Evolutionary conservation across 1,284 basidiomycete species (phyloP).

Genomic region (Entoloma clypeatum): DNA sequence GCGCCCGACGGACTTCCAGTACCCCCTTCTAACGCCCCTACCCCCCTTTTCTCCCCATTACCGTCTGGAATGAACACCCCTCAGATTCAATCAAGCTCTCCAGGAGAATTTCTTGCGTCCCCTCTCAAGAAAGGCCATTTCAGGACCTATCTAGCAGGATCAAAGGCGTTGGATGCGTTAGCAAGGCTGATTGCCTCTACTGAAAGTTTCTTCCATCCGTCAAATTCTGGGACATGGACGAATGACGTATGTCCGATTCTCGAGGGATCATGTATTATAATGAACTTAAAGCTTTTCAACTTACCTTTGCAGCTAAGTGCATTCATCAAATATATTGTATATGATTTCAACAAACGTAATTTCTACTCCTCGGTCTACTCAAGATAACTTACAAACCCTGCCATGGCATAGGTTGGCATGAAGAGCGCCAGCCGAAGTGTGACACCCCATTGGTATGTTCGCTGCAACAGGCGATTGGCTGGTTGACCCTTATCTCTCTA

Average conservation of each 20-base stretch:
- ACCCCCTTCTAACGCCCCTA: constrained; percentile 48
- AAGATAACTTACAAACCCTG: too few species aligned
- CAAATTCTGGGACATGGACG: constrained; percentile 71
- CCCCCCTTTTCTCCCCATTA: constrained; percentile 62
- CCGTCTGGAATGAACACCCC: constrained; percentile 61
- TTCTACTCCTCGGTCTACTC: neutral
- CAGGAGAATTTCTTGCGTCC: constrained; percentile 61
- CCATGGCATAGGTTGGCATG: constrained; percentile 60
- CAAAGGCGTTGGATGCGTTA: constrained; percentile 83
- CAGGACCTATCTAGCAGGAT: constrained; percentile 74
- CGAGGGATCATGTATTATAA: constrained; percentile 3
- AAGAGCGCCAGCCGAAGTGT: constrained; percentile 79
- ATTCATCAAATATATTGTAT: constrained; percentile 84
- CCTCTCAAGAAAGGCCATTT: constrained; percentile 42
- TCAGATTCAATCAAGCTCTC: constrained; percentile 39
- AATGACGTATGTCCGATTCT: constrained; percentile 48
- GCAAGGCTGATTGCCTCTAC: constrained; percentile 83
- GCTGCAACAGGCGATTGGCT: constrained; percentile 2
- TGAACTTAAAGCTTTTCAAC: constrained; percentile 3
- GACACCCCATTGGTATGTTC: constrained; percentile 69
- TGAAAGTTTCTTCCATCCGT: constrained; percentile 87
- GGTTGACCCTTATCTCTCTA: constrained; percentile 11
- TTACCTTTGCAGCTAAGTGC: constrained; percentile 55
- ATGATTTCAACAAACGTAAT: constrained; percentile 81
- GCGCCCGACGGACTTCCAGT: constrained; percentile 66